Evolutionary conservation across 495 filamentous ascomycete species (phyloP).

Genomic region (Talaromyces borbonicus): DNA sequence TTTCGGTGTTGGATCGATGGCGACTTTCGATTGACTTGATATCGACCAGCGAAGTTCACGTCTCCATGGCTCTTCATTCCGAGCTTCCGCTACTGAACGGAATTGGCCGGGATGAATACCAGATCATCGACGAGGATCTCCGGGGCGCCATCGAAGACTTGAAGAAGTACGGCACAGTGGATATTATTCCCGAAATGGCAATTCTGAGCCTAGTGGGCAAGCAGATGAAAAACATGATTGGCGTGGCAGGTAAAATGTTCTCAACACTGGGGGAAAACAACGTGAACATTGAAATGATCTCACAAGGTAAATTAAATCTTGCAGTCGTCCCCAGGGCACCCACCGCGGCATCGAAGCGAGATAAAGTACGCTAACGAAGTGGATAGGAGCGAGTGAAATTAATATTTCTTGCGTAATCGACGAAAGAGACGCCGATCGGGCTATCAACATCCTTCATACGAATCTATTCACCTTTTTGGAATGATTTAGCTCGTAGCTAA

Average conservation of each 20-base stretch:
- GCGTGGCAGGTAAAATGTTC: constrained; percentile 84
- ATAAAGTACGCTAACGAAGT: not conserved
- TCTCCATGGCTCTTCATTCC: constrained; percentile 88
- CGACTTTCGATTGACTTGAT: constrained; percentile 84
- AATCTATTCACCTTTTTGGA: constrained; percentile 66
- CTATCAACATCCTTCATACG: constrained; percentile 91
- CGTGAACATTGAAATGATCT: constrained; percentile 97
- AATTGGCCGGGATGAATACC: constrained; percentile 50
- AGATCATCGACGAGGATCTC: constrained; percentile 53
- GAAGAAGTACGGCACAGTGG: constrained; percentile 68
- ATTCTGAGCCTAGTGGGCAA: constrained; percentile 86
- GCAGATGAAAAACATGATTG: constrained; percentile 92
- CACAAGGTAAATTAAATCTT: constrained; percentile 80
- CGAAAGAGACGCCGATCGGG: constrained; percentile 76
- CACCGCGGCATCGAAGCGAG: not conserved
- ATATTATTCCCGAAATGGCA: constrained; percentile 76
- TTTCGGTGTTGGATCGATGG: constrained; percentile 71
- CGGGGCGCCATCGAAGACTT: constrained; percentile 61
- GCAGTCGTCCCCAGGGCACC: no score
- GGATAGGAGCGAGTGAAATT: constrained; percentile 85
- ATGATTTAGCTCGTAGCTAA: no score
- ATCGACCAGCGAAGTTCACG: constrained; percentile 87
- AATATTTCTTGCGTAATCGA: constrained; percentile 98
- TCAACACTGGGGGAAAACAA: constrained; percentile 76
- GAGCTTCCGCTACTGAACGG: constrained; percentile 42